Evolutionary conservation across 257 asterid genomes (phyloP), one percentile per base, ranked within the genome.

Genomic region (Solanum appendiculatum): DNA sequence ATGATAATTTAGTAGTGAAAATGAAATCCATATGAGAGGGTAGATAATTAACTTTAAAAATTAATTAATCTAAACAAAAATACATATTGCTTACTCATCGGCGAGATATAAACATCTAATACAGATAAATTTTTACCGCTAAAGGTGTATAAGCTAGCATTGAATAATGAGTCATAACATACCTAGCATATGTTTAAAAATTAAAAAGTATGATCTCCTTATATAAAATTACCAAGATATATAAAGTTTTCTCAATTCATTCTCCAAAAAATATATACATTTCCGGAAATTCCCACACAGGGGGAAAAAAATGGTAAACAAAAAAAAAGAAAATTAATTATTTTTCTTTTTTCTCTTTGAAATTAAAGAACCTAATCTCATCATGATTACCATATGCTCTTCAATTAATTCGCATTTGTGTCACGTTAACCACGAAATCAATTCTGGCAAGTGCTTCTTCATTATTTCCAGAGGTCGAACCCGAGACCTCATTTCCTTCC

Each of bases 231-330:
- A 80, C 12, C 6, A 81, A 29, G 40, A 81, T 29, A 33, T 33
- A 16, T 15, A 29, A 80, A 48, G 12, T 5, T 80, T 80, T 46
- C 18, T 66, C 85, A 81, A 16, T 89, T 81, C 88, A 84, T 72
- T 37, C 92, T 94, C 91, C 89, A 89, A 90, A 89, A 88, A 88
- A 44, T 92, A 93, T 92, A 86, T 92, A 93, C 94, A 93, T 88
- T 91, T 70, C 93, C 93, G 90, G 56, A 56, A 85, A 46, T 72
- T 37, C 20, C 63, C 83, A 46, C 14, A 6, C 0, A 3, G 33
- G 11, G 40, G 40, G 3, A 48, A 68, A 63, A 83, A 14, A 3
- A 5, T 7, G 3, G 27, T 75, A 0, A 48, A 58, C 54, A 63
- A 42, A n/a, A 18, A 27, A 29, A 0, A 6, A 46, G 0, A 7